phyloP scores from a whole-genome alignment of 2,329 filamentous ascomycete genomes.

The Ophiostoma australiae region DNA sequence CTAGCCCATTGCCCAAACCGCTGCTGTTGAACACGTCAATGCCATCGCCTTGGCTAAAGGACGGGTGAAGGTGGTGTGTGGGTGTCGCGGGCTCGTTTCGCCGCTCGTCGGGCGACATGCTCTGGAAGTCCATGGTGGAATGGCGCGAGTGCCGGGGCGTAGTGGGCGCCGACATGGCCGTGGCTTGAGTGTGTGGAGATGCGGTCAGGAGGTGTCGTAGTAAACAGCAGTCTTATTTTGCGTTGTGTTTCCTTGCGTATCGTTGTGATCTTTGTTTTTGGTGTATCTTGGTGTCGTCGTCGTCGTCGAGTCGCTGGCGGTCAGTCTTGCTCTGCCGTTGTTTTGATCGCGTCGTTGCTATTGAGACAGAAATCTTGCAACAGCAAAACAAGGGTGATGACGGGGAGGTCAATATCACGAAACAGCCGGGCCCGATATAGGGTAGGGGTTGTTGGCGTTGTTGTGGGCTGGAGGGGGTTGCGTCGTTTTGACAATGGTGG shows the following conservation, averaged over 20 bases:
- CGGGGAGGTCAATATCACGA: constrained; percentile 22
- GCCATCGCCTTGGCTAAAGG: constrained; percentile 42
- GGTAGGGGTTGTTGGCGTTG: constrained; percentile 12
- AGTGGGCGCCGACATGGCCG: constrained; percentile 40
- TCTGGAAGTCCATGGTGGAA: constrained; percentile 49
- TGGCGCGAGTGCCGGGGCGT: constrained; percentile 58
- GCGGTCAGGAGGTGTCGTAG: not conserved
- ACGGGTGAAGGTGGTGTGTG: constrained; percentile 38
- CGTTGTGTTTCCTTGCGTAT: not conserved
- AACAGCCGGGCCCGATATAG: constrained; percentile 24
- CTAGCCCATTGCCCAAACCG: constrained; percentile 17
- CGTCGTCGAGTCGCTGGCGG: constrained; percentile 10
- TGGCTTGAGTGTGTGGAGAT: no score
- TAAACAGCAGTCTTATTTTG: not conserved
- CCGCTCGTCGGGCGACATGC: constrained; percentile 41
- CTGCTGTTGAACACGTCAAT: constrained; percentile 36
- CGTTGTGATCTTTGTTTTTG: not conserved
- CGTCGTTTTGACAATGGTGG: not conserved
- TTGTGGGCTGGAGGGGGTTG: constrained; percentile 13
- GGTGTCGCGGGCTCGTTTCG: constrained; percentile 49
- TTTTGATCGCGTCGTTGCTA: constrained; percentile 22
- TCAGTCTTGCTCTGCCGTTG: not conserved
- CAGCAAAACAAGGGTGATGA: constrained; percentile 16
- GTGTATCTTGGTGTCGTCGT: constrained; percentile 4
- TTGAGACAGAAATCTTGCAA: constrained; percentile 21